These are phyloP conservation scores for Coniosporium tulheliwenetii DNA, from an alignment of 2,329 filamentous ascomycete species.

Conservation along the genomic window DNA sequence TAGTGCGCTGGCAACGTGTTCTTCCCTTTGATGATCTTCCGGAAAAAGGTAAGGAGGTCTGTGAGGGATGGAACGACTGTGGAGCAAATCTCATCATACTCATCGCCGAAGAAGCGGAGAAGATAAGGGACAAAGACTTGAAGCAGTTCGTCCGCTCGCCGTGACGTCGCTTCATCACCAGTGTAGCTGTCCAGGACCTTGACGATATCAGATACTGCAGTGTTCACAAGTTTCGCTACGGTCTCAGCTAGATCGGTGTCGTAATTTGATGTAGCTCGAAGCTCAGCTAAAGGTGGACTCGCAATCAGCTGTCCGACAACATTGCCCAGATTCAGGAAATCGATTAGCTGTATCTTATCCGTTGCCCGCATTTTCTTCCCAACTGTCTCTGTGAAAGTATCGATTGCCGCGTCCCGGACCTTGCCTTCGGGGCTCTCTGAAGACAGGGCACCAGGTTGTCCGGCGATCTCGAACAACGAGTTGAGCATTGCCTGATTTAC, in stretches of 20 bases:
- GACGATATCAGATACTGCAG: constrained; percentile 72
- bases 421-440: constrained; percentile 47
- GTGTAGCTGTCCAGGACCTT: constrained; percentile 61
- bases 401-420: constrained; percentile 79
- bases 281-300: constrained; percentile 65
- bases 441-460: constrained; percentile 29
- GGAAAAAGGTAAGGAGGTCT: constrained; percentile 79
- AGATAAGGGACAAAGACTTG: constrained; percentile 75
- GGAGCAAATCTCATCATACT: constrained; percentile 96
- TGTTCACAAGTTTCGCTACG: constrained; percentile 91
- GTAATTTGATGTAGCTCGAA: constrained; percentile 69
- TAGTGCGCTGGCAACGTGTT: constrained; percentile 57
- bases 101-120: constrained; percentile 88
- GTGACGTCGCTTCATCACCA: constrained; percentile 46
- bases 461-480: constrained; percentile 72
- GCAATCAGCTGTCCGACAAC: constrained; percentile 76
- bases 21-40: constrained; percentile 53
- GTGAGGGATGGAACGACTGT: constrained; percentile 88
- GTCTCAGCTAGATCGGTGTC: constrained; percentile 92
- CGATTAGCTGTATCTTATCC: constrained; percentile 89
- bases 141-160: constrained; percentile 66
- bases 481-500: constrained; percentile 81
- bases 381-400: constrained; percentile 89
- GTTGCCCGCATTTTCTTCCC: constrained; percentile 93
- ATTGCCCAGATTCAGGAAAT: constrained; percentile 72